These are phyloP conservation scores for Clavispora fructus DNA, from an alignment of 805 yeast genomes.

Conservation along the genomic window DNA sequence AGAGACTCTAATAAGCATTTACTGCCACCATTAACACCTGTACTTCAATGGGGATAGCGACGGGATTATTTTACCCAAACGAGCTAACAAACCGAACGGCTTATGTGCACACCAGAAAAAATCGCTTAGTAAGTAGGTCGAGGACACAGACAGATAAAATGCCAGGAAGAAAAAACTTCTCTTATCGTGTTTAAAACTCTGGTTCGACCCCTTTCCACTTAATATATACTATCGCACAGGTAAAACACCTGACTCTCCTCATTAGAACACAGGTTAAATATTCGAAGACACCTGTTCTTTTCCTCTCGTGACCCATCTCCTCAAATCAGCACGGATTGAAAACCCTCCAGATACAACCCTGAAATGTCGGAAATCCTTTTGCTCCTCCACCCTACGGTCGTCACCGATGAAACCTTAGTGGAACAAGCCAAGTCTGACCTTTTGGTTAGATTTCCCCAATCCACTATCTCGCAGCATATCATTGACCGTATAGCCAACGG, in stretches of 20 bases:
- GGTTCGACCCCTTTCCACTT: neutral
- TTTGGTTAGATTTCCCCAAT: constrained; percentile 19
- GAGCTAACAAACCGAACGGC: neutral
- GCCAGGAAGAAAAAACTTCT: neutral
- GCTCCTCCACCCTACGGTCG: constrained; percentile 63
- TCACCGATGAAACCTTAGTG: constrained; percentile 48
- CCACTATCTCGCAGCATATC: constrained; percentile 43
- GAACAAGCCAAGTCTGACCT: constrained; percentile 33
- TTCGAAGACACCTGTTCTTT: neutral
- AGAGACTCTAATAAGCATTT: too few relatives aligned
- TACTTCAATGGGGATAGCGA: neutral
- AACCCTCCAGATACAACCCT: neutral
- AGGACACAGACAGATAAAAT: neutral
- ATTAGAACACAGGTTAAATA: too few relatives aligned
- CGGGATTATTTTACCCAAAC: neutral
- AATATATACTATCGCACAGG: neutral
- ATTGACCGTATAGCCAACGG: constrained; percentile 54
- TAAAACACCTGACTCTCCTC: neutral
- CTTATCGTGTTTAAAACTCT: neutral
- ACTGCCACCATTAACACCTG: too few relatives aligned
- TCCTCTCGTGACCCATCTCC: neutral
- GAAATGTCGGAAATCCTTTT: constrained; percentile 31
- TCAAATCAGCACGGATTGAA: too few relatives aligned
- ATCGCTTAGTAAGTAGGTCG: neutral
- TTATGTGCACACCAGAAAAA: neutral